Conservation (phyloP, 495 filamentous ascomycete genomes). For the Jackrogersella minutella region DNA sequence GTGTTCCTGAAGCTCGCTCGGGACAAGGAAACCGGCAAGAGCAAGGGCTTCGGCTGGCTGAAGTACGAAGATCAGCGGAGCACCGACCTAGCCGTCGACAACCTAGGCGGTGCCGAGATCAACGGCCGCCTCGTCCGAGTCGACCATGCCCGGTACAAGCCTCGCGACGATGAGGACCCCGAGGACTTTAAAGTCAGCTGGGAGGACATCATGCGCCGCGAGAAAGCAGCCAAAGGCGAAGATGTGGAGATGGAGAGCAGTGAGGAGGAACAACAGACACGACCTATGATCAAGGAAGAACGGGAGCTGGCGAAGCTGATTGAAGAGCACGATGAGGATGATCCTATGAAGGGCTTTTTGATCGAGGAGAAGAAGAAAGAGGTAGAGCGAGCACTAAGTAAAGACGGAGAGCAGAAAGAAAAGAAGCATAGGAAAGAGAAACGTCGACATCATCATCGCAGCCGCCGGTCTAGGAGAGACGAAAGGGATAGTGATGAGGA, state of each 20-base stretch:
- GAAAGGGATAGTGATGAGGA: constrained; percentile 21
- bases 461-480: constrained; percentile 48
- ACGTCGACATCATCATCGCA: constrained; percentile 65
- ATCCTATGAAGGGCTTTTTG: constrained; percentile 94
- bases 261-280: constrained; percentile 50
- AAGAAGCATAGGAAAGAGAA: constrained; percentile 52
- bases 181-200: constrained; percentile 60
- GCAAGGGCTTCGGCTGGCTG: constrained; percentile 89
- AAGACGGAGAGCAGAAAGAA: constrained; percentile 52
- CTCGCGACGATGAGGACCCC: constrained; percentile 83
- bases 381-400: constrained; percentile 72
- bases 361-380: constrained; percentile 90
- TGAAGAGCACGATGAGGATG: constrained; percentile 87
- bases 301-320: constrained; percentile 78
- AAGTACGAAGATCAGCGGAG: constrained; percentile 99
- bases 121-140: constrained; percentile 83
- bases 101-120: constrained; percentile 85
- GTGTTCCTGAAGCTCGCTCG: constrained; percentile 87
- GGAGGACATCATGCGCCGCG: constrained; percentile 54
- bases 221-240: constrained; percentile 43
- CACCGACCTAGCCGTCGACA: constrained; percentile 94
- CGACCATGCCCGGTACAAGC: constrained; percentile 91
- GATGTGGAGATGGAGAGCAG: constrained; percentile 51
- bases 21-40: constrained; percentile 96
- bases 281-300: constrained; percentile 67